Conservation (phyloP, 306 rosid genomes). For the Castanea mollissima region DNA sequence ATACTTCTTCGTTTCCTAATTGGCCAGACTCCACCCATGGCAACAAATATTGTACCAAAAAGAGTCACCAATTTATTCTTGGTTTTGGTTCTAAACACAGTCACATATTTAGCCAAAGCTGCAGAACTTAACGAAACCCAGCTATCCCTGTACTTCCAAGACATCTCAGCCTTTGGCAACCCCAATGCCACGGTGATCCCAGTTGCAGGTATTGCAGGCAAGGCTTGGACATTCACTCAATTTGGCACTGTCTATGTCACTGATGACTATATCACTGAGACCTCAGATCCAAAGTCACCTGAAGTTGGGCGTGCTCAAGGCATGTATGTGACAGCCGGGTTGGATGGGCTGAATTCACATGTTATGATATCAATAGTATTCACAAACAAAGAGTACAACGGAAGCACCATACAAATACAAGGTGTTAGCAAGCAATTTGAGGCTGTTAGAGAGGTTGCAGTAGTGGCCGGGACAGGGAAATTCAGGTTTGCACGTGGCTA, state of each 20-base stretch:
- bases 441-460: not conserved
- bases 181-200: conserved; percentile 20
- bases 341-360: conserved; percentile 17
- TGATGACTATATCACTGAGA: conserved; percentile 22
- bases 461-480: conserved; percentile 1
- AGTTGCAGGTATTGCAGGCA: conserved; percentile 20
- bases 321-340: not conserved
- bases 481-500: conserved; percentile 15
- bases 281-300: not conserved
- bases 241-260: conserved; percentile 21
- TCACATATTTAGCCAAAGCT: not conserved
- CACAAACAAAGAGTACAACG: conserved; percentile 14
- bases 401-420: conserved; percentile 22
- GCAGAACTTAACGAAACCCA: conserved; percentile 14
- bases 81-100: not conserved
- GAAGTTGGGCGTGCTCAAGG: conserved; percentile 24
- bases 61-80: not conserved
- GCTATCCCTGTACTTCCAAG: conserved; percentile 15
- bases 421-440: conserved; percentile 22
- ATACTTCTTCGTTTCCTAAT: too few species aligned
- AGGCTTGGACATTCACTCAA: conserved; percentile 15
- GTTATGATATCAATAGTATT: conserved; percentile 23
- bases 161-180: not conserved
- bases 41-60: not conserved
- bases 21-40: not conserved